Conservation (phyloP, 2,329 filamentous ascomycete species). For the Tothia fuscella region DNA sequence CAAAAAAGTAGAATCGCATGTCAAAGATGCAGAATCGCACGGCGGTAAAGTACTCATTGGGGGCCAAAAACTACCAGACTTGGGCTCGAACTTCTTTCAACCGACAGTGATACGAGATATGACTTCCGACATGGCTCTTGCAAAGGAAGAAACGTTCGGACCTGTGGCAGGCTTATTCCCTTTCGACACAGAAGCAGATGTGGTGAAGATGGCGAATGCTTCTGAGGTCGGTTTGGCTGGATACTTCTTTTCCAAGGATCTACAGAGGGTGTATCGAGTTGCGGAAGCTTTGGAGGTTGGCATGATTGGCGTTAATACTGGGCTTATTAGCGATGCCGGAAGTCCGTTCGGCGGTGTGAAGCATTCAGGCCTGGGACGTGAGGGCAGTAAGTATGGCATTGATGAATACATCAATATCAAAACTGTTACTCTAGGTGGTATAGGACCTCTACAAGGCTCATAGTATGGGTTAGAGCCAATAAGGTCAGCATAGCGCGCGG, state of each 20-base stretch:
- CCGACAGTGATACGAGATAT: slow-evolving; percentile 83
- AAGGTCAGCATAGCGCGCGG: no score
- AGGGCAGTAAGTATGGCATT: slow-evolving; percentile 39
- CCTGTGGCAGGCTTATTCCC: slow-evolving; percentile 83
- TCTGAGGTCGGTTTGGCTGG: slow-evolving; percentile 81
- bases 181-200: slow-evolving; percentile 81
- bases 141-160: slow-evolving; percentile 86
- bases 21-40: slow-evolving; percentile 65
- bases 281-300: slow-evolving; percentile 64
- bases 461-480: no score
- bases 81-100: slow-evolving; percentile 79
- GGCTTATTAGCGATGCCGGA: slow-evolving; percentile 36
- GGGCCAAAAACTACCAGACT: slow-evolving; percentile 58
- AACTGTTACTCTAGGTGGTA: slow-evolving; percentile 44
- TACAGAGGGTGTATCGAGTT: slow-evolving; percentile 47
- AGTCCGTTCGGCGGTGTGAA: slow-evolving; percentile 38
- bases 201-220: slow-evolving; percentile 69
- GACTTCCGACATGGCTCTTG: slow-evolving; percentile 73
- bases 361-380: slow-evolving; percentile 38
- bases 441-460: slow-evolving; percentile 1
- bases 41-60: slow-evolving; percentile 65
- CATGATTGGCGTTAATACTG: slow-evolving; percentile 60
- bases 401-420: slow-evolving; percentile 37
- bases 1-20: slow-evolving; percentile 66
- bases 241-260: slow-evolving; percentile 71